Percentiles rank a stretch among this genome's conserved stretches.
Conservation (phyloP, 192 early-diverging fungal species). For the Lobulomyces angularis region DNA sequence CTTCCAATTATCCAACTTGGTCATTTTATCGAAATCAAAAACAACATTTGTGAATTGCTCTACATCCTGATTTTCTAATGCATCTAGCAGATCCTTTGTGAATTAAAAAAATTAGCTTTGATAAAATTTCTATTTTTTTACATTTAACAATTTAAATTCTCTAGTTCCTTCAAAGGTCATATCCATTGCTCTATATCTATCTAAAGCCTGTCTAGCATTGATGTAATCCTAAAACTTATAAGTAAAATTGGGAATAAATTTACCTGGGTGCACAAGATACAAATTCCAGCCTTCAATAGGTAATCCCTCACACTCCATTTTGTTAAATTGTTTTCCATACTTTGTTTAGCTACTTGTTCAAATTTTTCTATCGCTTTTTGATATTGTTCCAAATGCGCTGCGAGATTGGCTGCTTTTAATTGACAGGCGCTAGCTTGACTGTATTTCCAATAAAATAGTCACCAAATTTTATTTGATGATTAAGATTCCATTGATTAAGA, state of each 20-base stretch:
- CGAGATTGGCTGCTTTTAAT: slow-evolving; percentile 83
- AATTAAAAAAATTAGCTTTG: no score
- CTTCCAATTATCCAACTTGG: slow-evolving; percentile 94
- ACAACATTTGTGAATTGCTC: slow-evolving; percentile 74
- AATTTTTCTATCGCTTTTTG: slow-evolving; percentile 81
- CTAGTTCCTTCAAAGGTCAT: slow-evolving; percentile 69
- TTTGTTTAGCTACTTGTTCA: slow-evolving; percentile 71
- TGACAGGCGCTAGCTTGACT: slow-evolving; percentile 79
- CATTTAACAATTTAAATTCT: slow-evolving; percentile 65
- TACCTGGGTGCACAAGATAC: slow-evolving; percentile 69
- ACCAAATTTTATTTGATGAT: background rate
- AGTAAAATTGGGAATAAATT: slow-evolving; percentile 3
- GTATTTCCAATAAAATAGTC: slow-evolving; percentile 5
- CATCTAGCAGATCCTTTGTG: slow-evolving; percentile 53
- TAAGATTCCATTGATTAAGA: no score
- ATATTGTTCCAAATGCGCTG: slow-evolving; percentile 79
- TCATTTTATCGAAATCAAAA: slow-evolving; percentile 72
- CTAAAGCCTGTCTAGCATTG: slow-evolving; percentile 59
- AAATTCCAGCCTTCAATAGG: slow-evolving; percentile 91
- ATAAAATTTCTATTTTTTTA: background rate
- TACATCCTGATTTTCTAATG: slow-evolving; percentile 64
- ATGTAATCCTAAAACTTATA: slow-evolving; percentile 52
- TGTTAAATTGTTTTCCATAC: slow-evolving; percentile 79
- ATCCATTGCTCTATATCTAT: slow-evolving; percentile 80
- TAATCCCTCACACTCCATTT: slow-evolving; percentile 95